Base-by-base conservation (phyloP, 2,329 filamentous ascomycete genomes). In the Pestalotiopsis sp. region DNA sequence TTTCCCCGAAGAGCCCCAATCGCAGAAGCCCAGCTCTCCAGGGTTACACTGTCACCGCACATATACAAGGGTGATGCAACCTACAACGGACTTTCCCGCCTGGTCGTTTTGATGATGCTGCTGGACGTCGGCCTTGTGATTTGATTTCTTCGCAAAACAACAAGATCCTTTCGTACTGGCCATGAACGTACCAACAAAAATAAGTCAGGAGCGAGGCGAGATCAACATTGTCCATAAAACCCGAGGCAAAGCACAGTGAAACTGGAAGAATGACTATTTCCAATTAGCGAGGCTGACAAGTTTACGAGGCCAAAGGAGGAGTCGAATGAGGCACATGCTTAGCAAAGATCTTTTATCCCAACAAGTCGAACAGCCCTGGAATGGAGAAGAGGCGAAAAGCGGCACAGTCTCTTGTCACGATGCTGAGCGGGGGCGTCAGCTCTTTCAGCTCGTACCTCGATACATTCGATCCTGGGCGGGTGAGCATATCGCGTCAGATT, bases 401-500 rank as follows among this genome's bases (percentile, higher is more conserved):
- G 39, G 20, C 31, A 36, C 31, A 36, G 23, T 23, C 13, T 14
- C 39, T n/a, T 20, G 36, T 52, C n/a, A 39, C 11, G 20, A 12
- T 45, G 61, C 25, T 27, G 59, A 38, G 25, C 25, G 59, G 31
- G 59, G 39, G 38, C 61, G 38, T 64, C 61, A 64, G 61, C 61
- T 64, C 61, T 23, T 23, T 64, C 61, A 64, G 61, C 61, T 64
- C 61, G 61, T 64, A 64, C 61, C 38, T 52, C 23, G 23, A 59
- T 36, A 36, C 27, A 59, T 36, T 36, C 31, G 25, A 59, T 59
- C 23, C 57, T 27, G 57, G 45, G 45, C n/a, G 45, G 45, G 20
- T 52, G 7, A 9, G 14, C 7, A 52, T n/a, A n/a, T 52, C 45
- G 45, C 45, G 45, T 52, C 45, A 52, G 45, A 52, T 52, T 52